A percentile compares a stretch with the other conserved stretches of the same genome.
Conservation (phyloP, 306 rosid genomes). For the Geum urbanum region DNA sequence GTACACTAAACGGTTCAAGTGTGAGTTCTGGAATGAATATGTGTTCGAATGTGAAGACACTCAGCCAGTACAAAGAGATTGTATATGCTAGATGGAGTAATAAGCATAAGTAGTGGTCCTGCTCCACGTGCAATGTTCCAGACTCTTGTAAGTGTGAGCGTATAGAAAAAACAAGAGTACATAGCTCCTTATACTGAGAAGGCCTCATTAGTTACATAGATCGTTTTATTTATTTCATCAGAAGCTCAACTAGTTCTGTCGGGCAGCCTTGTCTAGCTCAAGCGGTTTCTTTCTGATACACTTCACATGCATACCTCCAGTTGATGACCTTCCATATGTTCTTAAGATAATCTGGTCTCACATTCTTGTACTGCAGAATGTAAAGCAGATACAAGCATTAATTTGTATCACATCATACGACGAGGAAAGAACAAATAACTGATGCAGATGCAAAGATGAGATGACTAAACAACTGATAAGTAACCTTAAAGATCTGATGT, state of each 20-base stretch:
- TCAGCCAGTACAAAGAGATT: too few relatives aligned
- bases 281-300: slow-evolving; percentile 56
- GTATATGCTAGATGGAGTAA: too few relatives aligned
- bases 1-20: too few relatives aligned
- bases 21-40: too few relatives aligned
- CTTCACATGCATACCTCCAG: slow-evolving; percentile 73
- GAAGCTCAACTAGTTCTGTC: not conserved
- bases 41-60: too few relatives aligned
- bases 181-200: not conserved
- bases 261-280: slow-evolving; percentile 12
- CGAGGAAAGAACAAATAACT: not conserved
- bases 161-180: not conserved
- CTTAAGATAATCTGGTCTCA: slow-evolving; percentile 91
- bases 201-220: not conserved
- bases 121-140: too few relatives aligned
- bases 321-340: slow-evolving; percentile 93
- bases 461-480: not conserved
- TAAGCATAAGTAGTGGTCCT: too few relatives aligned
- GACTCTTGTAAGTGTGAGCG: not conserved
- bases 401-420: not conserved
- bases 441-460: not conserved
- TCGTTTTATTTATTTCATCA: not conserved
- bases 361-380: slow-evolving; percentile 91
- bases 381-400: not conserved
- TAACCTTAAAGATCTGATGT: not conserved